phyloP scores from a whole-genome alignment of 2,329 filamentous ascomycete species.

The Tolypocladium nubicola region DNA sequence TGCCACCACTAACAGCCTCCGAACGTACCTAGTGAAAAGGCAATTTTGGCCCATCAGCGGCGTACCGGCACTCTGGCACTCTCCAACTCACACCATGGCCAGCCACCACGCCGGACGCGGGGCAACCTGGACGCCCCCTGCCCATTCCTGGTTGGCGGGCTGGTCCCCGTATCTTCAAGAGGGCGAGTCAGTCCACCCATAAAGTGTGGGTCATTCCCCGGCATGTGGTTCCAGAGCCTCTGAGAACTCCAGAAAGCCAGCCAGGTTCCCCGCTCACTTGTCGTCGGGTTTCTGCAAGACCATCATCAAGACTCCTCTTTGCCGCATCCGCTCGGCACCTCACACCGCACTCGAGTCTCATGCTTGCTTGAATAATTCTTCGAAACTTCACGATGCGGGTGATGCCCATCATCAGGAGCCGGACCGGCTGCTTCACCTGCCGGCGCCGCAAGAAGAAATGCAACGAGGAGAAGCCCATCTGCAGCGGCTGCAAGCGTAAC shows the following conservation, averaged over 20 bases:
- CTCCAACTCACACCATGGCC: neutral
- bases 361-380: neutral
- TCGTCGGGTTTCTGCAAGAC: neutral
- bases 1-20: no score
- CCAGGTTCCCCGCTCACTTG: neutral
- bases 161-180: neutral
- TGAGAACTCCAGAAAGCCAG: neutral
- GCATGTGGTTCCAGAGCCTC: neutral
- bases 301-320: neutral
- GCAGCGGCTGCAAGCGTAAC: slow-evolving; percentile 41
- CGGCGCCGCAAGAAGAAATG: slow-evolving; percentile 44
- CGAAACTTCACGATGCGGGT: slow-evolving; percentile 12
- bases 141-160: neutral
- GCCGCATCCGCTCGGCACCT: neutral
- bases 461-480: slow-evolving; percentile 40
- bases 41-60: neutral
- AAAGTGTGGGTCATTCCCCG: neutral
- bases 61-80: neutral
- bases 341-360: neutral
- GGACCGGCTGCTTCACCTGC: slow-evolving; percentile 36
- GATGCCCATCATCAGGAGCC: slow-evolving; percentile 23
- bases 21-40: neutral
- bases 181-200: neutral
- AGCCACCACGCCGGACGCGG: neutral
- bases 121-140: neutral